Conservation (phyloP, 257 asterid genomes). For the Capsicum pubescens region DNA sequence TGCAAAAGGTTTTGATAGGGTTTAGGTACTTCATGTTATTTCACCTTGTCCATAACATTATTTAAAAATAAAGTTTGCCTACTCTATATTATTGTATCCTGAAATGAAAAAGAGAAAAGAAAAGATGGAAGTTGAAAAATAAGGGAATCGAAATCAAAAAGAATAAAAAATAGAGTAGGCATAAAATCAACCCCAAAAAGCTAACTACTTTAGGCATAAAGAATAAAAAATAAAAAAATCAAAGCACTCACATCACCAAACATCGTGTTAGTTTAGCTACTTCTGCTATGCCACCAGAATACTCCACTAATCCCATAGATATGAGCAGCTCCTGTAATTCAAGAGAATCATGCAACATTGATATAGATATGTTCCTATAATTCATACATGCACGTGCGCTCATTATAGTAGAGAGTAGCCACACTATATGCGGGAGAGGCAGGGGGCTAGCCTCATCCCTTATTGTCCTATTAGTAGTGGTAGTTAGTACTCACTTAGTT, state of each 20-base stretch:
- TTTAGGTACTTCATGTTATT: not conserved
- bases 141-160: not conserved
- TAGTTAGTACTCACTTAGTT: no score
- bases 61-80: not conserved
- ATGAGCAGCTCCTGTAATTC: slow-evolving; percentile 76
- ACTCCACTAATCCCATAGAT: slow-evolving; percentile 63
- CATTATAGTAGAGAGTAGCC: no score
- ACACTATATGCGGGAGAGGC: no score
- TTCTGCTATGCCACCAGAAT: slow-evolving; percentile 79
- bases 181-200: not conserved
- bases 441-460: no score
- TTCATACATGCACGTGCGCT: not conserved
- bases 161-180: no score
- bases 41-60: not conserved
- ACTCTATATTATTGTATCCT: not conserved
- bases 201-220: not conserved
- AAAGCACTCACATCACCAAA: slow-evolving; percentile 83
- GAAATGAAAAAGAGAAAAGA: not conserved
- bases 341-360: slow-evolving; percentile 24
- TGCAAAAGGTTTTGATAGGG: not conserved
- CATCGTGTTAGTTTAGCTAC: slow-evolving; percentile 82
- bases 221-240: not conserved
- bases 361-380: not conserved
- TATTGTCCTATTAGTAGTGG: no score
- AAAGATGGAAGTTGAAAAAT: not conserved